Evolutionary conservation across 2,329 filamentous ascomycete species (phyloP), one percentile per base, ranked within the genome.

Genomic region (Periconia sp.): DNA sequence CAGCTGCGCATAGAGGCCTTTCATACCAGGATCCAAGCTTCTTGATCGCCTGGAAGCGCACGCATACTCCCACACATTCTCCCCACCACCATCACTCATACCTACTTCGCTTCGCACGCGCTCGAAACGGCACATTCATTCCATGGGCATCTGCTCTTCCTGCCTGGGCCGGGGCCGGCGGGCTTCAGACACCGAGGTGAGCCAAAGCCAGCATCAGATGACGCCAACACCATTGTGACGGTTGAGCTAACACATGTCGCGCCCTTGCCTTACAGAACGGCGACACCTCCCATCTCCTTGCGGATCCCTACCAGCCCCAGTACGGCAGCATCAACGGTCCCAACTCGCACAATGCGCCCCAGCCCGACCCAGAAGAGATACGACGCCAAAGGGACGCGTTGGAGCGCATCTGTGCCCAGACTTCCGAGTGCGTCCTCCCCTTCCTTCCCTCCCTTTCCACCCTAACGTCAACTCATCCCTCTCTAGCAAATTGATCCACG

Each of bases 101-200:
- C 14, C 41, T 14, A 14, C 31, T 31, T 18, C n/a, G 43, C 17
- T 15, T 27, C 43, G 17, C 40, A 35, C 51, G 35, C 23, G 33
- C 49, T 41, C 57, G 48, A 44, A 37, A 30, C 17, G 20, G 17
- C 48, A 40, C 41, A 33, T 45, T 44, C 65, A 65, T 65, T 72
- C 68, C 65, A 80, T 80, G 78, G 78, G 77, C 58, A 71, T 77
- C 65, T 81, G 78, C 69, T 70, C 74, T 49, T 80, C 78, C 49
- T 81, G 78, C 64, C 75, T 80, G 48, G 77, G 77, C 61, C 69
- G 73, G 45, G 71, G 73, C 54, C 74, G 76, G 58, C 71, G 72
- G 63, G 62, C 74, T 61, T 77, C 77, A 50, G 73, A 76, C 55
- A 65, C 70, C 49, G 76, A 79, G 54, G 78, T 79, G 56, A 68